These are phyloP conservation scores for Polytrichum commune DNA, from an alignment of 225 moss, liverwort and hornwort species.

Conservation along the genomic window DNA sequence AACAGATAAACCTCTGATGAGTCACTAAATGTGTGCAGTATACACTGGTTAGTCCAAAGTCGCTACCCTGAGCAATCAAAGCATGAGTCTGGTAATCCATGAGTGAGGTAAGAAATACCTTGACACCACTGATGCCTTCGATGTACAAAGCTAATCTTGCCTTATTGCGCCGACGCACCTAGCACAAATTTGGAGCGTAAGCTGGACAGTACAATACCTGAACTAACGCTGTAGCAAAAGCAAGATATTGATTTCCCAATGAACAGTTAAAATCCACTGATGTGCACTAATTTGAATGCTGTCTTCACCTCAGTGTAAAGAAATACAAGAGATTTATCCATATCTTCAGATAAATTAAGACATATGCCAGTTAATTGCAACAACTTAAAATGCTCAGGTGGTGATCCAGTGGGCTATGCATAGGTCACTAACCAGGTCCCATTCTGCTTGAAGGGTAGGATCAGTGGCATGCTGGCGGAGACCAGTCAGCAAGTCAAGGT, in stretches of 20 bases:
- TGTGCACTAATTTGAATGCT: no score
- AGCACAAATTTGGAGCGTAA: conserved; percentile 5
- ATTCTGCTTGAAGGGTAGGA: conserved; percentile 57
- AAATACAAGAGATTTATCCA: no score
- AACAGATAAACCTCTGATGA: no score
- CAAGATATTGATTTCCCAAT: background rate
- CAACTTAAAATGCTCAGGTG: no score
- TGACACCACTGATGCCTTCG: conserved; percentile 75
- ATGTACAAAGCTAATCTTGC: conserved; percentile 76
- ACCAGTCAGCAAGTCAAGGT: conserved; percentile 65
- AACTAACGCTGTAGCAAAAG: background rate
- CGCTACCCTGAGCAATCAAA: no score
- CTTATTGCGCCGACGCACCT: conserved; percentile 89
- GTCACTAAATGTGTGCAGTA: no score
- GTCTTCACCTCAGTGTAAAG: no score
- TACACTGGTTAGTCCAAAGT: no score
- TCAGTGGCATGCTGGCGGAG: conserved; percentile 62
- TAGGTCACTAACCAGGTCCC: conserved; percentile 56
- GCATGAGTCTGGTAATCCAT: no score
- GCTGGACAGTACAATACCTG: background rate
- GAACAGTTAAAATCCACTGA: no score
- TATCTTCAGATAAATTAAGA: no score
- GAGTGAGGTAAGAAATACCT: conserved; percentile 33
- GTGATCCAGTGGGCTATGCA: background rate
- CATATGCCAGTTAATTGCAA: no score